Evolutionary conservation across 2,329 filamentous ascomycete genomes (phyloP).

Genomic region (Cephalotrichum gorgonifer): DNA sequence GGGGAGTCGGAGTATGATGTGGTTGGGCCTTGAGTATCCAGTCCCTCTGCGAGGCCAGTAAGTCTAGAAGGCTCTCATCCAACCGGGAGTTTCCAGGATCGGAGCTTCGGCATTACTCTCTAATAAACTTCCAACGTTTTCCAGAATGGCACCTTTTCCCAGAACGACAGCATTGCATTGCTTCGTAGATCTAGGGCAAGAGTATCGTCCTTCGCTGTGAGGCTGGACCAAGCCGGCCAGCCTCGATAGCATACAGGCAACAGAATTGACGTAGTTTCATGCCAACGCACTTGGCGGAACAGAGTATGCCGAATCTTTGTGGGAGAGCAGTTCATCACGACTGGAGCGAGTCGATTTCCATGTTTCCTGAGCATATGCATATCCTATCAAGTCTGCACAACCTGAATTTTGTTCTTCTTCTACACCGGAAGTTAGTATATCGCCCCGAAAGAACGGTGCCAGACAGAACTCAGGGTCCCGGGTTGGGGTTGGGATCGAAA

Average conservation of each 20-base stretch:
- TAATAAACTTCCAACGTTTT: not conserved
- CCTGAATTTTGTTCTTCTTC: slow-evolving; percentile 86
- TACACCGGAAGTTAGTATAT: slow-evolving; percentile 24
- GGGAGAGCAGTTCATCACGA: too few relatives aligned
- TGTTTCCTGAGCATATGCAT: slow-evolving; percentile 8
- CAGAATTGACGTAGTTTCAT: not conserved
- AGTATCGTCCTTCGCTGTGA: not conserved
- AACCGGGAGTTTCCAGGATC: not conserved
- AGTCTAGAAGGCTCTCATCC: not conserved
- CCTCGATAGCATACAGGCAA: not conserved
- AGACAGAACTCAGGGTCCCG: not conserved
- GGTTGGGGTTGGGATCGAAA: too few relatives aligned
- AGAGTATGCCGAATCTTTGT: too few relatives aligned
- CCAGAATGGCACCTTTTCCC: not conserved
- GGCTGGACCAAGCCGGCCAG: not conserved
- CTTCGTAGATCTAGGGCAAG: not conserved
- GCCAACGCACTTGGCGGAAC: not conserved
- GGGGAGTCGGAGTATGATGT: not conserved
- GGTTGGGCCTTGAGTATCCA: not conserved
- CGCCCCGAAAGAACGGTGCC: not conserved
- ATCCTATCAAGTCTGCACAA: slow-evolving; percentile 59
- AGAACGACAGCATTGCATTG: too few relatives aligned
- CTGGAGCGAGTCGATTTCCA: not conserved
- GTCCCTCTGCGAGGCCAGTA: not conserved
- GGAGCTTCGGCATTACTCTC: not conserved